phyloP scores from a whole-genome alignment of 2,329 filamentous ascomycete genomes.

The Zymoseptoria crescenta region DNA sequence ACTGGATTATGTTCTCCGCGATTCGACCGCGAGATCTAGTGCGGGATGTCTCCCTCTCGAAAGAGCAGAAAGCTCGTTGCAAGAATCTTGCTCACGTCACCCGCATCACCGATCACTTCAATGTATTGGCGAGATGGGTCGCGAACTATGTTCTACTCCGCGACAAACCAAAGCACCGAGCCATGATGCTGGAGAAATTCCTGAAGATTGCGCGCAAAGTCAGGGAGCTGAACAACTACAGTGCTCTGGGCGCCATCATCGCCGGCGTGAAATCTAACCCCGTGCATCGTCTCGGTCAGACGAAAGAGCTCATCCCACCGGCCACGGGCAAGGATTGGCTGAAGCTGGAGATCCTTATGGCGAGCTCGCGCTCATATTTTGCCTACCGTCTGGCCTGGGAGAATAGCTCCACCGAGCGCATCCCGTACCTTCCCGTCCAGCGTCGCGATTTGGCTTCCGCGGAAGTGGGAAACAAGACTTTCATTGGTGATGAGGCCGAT shows the following conservation, averaged over 20 bases:
- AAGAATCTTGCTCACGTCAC: conserved; percentile 80
- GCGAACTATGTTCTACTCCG: conserved; percentile 60
- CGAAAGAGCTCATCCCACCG: conserved; percentile 63
- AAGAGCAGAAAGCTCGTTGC: conserved; percentile 45
- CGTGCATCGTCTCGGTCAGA: conserved; percentile 75
- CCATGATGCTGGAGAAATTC: conserved; percentile 86
- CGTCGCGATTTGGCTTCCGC: conserved; percentile 84
- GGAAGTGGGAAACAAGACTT: conserved; percentile 85
- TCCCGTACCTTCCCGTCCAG: conserved; percentile 88
- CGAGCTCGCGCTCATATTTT: conserved; percentile 83
- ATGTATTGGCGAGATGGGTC: conserved; percentile 50
- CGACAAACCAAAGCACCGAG: conserved; percentile 93
- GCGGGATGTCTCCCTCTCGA: conserved; percentile 68
- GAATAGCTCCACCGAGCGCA: conserved; percentile 80
- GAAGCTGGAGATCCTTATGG: conserved; percentile 84
- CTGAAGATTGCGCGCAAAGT: conserved; percentile 82
- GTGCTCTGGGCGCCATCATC: conserved; percentile 85
- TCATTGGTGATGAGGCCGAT: conserved; percentile 52
- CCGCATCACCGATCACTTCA: conserved; percentile 81
- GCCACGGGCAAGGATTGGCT: conserved; percentile 77
- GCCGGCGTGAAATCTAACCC: conserved; percentile 85
- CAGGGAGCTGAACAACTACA: conserved; percentile 92
- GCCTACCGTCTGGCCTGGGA: conserved; percentile 97
- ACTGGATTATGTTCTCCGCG: conserved; percentile 97
- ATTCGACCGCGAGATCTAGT: conserved; percentile 90